Conservation (phyloP, 1,284 basidiomycete species). For the Ceratobasidium sp. region DNA sequence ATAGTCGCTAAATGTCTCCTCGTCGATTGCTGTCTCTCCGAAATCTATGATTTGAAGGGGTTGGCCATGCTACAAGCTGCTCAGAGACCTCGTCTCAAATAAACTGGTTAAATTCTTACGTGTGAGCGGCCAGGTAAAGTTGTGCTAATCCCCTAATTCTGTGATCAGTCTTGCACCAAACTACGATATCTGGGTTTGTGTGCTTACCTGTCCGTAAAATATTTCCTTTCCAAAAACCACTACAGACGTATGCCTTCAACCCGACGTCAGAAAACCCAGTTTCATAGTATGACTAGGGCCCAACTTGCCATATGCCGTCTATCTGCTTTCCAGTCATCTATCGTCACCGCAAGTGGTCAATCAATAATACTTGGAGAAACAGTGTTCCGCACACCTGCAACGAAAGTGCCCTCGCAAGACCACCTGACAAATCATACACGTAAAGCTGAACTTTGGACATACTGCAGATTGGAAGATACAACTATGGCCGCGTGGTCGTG, state of each 20-base stretch:
- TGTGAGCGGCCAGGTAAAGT: slow-evolving; percentile 81
- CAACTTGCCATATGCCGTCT: slow-evolving; percentile 84
- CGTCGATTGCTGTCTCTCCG: slow-evolving; percentile 85
- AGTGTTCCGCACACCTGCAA: slow-evolving; percentile 82
- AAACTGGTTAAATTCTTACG: slow-evolving; percentile 59
- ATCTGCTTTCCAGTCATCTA: slow-evolving; percentile 88
- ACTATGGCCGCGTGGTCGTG: too few species aligned
- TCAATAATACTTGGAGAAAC: slow-evolving; percentile 79
- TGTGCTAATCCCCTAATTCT: slow-evolving; percentile 69
- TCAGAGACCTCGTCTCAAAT: slow-evolving; percentile 25
- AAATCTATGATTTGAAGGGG: slow-evolving; percentile 83
- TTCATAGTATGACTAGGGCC: background rate
- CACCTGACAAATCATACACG: slow-evolving; percentile 91
- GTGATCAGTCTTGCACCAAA: background rate
- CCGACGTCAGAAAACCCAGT: background rate
- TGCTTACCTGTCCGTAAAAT: slow-evolving; percentile 78
- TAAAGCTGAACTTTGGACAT: slow-evolving; percentile 77
- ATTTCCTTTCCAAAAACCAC: slow-evolving; percentile 88
- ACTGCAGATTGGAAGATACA: background rate
- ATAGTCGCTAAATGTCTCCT: slow-evolving; percentile 87
- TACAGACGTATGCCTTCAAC: slow-evolving; percentile 84
- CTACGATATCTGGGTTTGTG: background rate
- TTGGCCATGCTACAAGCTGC: slow-evolving; percentile 74
- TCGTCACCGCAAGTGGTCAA: slow-evolving; percentile 71
- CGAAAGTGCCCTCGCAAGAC: slow-evolving; percentile 82